Evolutionary conservation across 345 rosid genomes (phyloP).

Genomic region (Sisymbrium irio): DNA sequence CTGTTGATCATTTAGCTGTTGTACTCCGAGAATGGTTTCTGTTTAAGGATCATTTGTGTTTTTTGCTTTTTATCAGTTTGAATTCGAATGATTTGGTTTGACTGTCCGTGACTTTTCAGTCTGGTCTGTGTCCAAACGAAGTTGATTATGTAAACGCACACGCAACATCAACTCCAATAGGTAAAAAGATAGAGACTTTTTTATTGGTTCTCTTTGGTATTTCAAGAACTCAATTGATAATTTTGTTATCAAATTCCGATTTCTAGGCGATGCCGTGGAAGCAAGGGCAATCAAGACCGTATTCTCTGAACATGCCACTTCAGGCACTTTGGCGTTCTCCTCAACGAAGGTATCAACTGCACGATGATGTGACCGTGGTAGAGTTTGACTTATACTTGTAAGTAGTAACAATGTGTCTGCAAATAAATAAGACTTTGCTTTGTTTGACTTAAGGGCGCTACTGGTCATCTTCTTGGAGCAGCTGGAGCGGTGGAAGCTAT

Average conservation of each 20-base stretch:
- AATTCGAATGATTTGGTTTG: constrained; percentile 24
- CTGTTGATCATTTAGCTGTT: not conserved
- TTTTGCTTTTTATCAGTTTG: not conserved
- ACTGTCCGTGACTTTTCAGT: constrained; percentile 46
- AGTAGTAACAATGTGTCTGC: not conserved
- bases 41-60: not conserved
- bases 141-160: constrained; percentile 92
- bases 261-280: constrained; percentile 82
- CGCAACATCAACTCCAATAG: constrained; percentile 93
- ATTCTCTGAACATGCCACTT: constrained; percentile 73
- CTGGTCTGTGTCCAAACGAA: constrained; percentile 71
- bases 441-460: constrained; percentile 58
- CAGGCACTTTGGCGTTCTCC: constrained; percentile 81
- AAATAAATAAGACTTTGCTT: not conserved
- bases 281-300: constrained; percentile 72
- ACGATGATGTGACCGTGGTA: not conserved
- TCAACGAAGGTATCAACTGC: constrained; percentile 72
- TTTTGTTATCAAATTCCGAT: constrained; percentile 11
- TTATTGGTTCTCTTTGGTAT: constrained; percentile 14
- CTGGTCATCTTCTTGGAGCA: constrained; percentile 99
- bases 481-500: constrained; percentile 96
- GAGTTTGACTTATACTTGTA: not conserved
- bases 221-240: not conserved
- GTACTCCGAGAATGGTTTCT: constrained; percentile 3
- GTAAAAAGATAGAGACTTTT: constrained; percentile 41